Percentiles rank a stretch among this genome's conserved stretches.
phyloP scores from a whole-genome alignment of 192 early-diverging fungal species.

The Dimargaris xerosporica region DNA sequence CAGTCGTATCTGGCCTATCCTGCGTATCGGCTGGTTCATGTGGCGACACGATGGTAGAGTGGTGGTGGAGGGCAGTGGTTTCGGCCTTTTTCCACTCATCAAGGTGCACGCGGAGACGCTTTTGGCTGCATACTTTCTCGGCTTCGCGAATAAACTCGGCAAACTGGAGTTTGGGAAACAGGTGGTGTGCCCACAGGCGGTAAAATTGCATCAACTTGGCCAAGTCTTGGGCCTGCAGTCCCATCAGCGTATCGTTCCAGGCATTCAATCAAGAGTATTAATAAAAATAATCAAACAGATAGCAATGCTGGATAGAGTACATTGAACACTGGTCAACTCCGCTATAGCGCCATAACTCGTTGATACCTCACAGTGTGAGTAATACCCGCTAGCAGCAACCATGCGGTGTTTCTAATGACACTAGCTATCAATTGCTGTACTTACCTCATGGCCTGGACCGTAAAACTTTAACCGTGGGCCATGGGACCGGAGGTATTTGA shows the following conservation, averaged over 20 bases:
- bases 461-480: slow-evolving; percentile 1
- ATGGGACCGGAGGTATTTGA: background rate
- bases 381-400: background rate
- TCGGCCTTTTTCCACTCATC: slow-evolving; percentile 1
- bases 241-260: too few relatives aligned
- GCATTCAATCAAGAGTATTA: background rate
- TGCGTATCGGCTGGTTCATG: background rate
- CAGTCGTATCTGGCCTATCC: too few relatives aligned
- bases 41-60: background rate
- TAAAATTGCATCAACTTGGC: slow-evolving; percentile 10
- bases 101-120: background rate
- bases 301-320: background rate
- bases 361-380: background rate
- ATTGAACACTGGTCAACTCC: background rate
- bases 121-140: slow-evolving; percentile 5
- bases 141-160: background rate
- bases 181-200: slow-evolving; percentile 2
- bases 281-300: background rate
- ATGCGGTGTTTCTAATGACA: background rate
- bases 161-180: background rate
- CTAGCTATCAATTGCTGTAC: background rate
- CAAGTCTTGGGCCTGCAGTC: background rate
- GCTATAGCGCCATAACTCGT: background rate
- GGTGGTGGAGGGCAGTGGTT: background rate
- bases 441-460: background rate